Conservation (phyloP, 805 yeast genomes). For the Zygoascus biomembranicola region DNA sequence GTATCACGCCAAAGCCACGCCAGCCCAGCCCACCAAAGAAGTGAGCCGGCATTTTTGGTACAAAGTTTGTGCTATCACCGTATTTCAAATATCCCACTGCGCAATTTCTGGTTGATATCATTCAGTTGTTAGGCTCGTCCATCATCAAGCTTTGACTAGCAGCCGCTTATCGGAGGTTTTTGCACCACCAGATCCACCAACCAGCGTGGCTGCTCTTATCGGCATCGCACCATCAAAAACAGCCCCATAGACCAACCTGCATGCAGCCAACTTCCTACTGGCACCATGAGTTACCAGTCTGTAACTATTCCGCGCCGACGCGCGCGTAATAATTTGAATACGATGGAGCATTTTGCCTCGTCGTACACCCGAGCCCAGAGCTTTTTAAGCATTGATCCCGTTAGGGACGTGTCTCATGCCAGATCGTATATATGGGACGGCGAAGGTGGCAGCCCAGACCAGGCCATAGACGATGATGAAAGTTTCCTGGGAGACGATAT, state of each 20-base stretch:
- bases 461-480: constrained; percentile 7
- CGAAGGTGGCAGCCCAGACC: constrained; percentile 4
- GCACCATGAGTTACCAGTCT: background rate
- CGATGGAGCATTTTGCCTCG: constrained; percentile 69
- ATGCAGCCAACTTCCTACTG: background rate
- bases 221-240: background rate
- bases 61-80: no score
- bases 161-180: no score
- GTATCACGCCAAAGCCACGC: no score
- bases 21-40: no score
- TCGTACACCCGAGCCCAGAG: constrained; percentile 76
- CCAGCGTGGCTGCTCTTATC: background rate
- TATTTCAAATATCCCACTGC: no score
- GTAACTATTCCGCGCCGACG: constrained; percentile 1
- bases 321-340: constrained; percentile 33
- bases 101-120: no score
- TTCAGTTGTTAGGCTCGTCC: no score
- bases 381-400: constrained; percentile 47
- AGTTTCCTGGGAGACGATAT: background rate
- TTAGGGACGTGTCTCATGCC: constrained; percentile 25
- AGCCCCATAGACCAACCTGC: background rate
- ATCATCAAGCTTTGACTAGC: no score
- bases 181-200: background rate
- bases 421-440: constrained; percentile 57
- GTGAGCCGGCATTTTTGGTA: no score